phyloP scores from a whole-genome alignment of 1,139 yeast genomes.

The Wickerhamomyces sp. region DNA sequence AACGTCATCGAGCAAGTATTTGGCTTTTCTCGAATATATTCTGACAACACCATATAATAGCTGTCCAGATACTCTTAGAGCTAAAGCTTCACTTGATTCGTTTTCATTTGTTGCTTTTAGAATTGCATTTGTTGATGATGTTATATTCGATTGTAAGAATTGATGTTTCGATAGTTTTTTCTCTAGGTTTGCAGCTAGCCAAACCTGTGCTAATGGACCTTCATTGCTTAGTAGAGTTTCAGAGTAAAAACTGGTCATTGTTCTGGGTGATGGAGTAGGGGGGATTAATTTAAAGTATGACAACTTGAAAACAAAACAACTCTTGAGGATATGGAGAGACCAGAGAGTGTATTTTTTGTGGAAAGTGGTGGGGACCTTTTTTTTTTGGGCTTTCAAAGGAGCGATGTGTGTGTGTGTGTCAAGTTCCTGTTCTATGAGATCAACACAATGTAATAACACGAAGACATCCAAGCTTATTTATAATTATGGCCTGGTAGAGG shows the following conservation, averaged over 20 bases:
- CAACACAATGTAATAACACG: too few relatives aligned
- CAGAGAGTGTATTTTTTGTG: too few relatives aligned
- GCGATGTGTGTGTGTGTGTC: too few relatives aligned
- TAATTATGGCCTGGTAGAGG: too few relatives aligned
- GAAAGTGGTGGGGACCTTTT: too few relatives aligned
- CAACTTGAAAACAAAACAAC: too few relatives aligned
- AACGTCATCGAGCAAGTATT: constrained; percentile 79
- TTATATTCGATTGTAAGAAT: constrained; percentile 65
- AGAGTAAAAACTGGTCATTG: constrained; percentile 31
- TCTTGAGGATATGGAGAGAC: too few relatives aligned
- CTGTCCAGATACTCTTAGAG: constrained; percentile 85
- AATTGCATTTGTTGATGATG: constrained; percentile 58
- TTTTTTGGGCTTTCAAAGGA: too few relatives aligned
- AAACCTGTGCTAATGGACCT: constrained; percentile 85
- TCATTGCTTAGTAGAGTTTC: constrained; percentile 52
- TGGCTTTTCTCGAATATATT: constrained; percentile 83
- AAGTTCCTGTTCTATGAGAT: too few relatives aligned
- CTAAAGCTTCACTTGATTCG: constrained; percentile 44
- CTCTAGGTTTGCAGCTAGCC: constrained; percentile 92
- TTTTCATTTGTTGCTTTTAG: constrained; percentile 29
- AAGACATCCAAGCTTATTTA: too few relatives aligned
- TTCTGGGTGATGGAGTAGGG: too few relatives aligned
- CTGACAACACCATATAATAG: constrained; percentile 82
- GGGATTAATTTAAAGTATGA: too few relatives aligned
- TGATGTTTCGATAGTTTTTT: constrained; percentile 75